phyloP scores from a whole-genome alignment of 257 asterid genomes.

The Gardenia jasminoides region DNA sequence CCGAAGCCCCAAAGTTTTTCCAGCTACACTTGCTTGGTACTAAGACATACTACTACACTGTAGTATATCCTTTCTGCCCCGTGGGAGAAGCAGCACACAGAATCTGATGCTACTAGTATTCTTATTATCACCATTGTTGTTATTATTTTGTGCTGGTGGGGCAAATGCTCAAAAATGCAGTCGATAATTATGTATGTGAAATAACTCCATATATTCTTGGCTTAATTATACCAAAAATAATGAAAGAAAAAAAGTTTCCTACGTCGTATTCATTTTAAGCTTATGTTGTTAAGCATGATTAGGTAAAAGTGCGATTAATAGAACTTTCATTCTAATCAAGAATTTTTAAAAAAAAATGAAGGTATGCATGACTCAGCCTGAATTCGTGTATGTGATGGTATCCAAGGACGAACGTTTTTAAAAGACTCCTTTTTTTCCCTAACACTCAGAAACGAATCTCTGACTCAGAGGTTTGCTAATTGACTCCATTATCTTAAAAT shows the following conservation, averaged over 20 bases:
- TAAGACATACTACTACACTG: too few relatives aligned
- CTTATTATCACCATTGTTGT: background rate
- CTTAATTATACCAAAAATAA: too few relatives aligned
- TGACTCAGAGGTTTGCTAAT: conserved; percentile 15
- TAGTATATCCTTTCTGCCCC: background rate
- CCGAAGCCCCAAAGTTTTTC: background rate
- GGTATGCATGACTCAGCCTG: too few relatives aligned
- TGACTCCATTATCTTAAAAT: conserved; percentile 13
- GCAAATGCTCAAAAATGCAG: too few relatives aligned
- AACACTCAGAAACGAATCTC: conserved; percentile 16
- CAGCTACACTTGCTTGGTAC: too few relatives aligned
- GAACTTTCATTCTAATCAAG: background rate
- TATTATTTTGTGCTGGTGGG: background rate
- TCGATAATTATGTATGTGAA: too few relatives aligned
- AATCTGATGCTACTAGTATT: background rate
- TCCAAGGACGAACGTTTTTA: conserved; percentile 1
- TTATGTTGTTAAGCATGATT: background rate
- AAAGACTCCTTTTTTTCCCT: background rate
- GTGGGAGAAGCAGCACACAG: background rate
- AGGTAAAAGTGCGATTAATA: background rate
- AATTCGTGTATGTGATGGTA: too few relatives aligned
- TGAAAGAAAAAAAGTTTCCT: too few relatives aligned
- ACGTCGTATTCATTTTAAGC: too few relatives aligned
- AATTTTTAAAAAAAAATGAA: too few relatives aligned
- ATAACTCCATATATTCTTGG: too few relatives aligned